Base-by-base conservation (phyloP, 73 alveolate species). In the Paramecium pentaurelia region DNA sequence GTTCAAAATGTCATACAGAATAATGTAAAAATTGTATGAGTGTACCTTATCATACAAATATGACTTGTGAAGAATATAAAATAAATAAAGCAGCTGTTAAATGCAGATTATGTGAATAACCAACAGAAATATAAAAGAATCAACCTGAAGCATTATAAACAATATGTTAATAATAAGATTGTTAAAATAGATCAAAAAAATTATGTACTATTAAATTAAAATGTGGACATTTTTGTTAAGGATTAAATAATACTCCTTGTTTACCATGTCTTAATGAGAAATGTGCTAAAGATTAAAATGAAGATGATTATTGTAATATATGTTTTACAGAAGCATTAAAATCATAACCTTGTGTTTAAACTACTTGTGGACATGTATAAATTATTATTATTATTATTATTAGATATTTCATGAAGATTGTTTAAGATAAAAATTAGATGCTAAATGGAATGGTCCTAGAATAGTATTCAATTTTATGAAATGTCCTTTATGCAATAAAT, bases 381-480 rank as follows among this genome's bases (percentile, higher is more conserved):
- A 45, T 80, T 8, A 22, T 0, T 0, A 42, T 5, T 0, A 8
- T 6, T 20, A n/a, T 3, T 54, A 1, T 54, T 54, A 25, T 27
- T 80, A 80, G 91, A 60, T 77, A 47, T 68, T 92, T 32, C 95
- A 92, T 92, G 86, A 85, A 49, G 92, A 86, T 25, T 92, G 95
- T 58, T 36, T 92, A 25, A 42, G 60, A 84, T 51, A 92, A 71
- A 92, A 88, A 86, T 58, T 92, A 25, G 80, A 84, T n/a, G 92
- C 88, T 28, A 89, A 90, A 86, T 95, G 98, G 98, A 93, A 89
- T 34, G 96, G 96, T 16, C 96, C 97, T 2, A 88, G 95, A 86
- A 95, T 95, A 49, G 95, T 95, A 10, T 95, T 95, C 77, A 95
- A 95, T 87, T 93, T 84, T 83, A 77, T 93, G 64, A 40, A 75